phyloP scores from a whole-genome alignment of 2,329 filamentous ascomycete genomes.

The Pestalotiopsis sp. region DNA sequence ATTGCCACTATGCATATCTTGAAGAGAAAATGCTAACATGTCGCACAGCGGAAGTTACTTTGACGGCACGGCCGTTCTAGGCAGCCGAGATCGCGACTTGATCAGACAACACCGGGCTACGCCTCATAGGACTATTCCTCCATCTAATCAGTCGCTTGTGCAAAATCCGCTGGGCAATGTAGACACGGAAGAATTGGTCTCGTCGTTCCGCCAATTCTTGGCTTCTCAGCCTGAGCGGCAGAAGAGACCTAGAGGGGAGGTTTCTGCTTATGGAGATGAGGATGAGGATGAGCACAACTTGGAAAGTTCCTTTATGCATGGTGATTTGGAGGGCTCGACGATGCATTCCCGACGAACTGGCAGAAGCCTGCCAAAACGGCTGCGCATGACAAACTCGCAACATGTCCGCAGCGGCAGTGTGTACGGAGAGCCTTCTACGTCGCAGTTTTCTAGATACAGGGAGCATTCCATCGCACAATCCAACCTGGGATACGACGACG shows the following conservation, averaged over 20 bases:
- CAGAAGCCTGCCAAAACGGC: not conserved
- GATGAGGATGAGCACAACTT: not conserved
- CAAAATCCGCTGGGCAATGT: slow-evolving; percentile 3
- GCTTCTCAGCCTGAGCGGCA: not conserved
- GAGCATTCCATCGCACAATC: not conserved
- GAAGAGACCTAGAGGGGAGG: not conserved
- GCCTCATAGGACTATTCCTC: not conserved
- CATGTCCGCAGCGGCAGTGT: not conserved
- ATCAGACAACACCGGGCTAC: slow-evolving; percentile 10
- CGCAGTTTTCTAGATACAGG: not conserved
- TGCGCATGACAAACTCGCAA: not conserved
- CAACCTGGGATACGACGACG: not conserved
- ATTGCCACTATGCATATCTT: not conserved
- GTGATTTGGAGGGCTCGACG: no score
- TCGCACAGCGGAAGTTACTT: slow-evolving; percentile 26
- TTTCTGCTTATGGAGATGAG: not conserved
- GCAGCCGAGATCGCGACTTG: slow-evolving; percentile 21
- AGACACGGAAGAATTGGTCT: not conserved
- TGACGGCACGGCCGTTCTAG: slow-evolving; percentile 18
- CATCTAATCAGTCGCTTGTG: slow-evolving; percentile 16
- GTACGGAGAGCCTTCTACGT: not conserved
- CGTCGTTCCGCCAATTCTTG: not conserved
- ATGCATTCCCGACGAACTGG: not conserved
- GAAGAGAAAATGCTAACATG: slow-evolving; percentile 17
- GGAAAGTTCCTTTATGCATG: not conserved